Base-by-base conservation (phyloP, 2,329 filamentous ascomycete genomes). In the Colletotrichum lini region DNA sequence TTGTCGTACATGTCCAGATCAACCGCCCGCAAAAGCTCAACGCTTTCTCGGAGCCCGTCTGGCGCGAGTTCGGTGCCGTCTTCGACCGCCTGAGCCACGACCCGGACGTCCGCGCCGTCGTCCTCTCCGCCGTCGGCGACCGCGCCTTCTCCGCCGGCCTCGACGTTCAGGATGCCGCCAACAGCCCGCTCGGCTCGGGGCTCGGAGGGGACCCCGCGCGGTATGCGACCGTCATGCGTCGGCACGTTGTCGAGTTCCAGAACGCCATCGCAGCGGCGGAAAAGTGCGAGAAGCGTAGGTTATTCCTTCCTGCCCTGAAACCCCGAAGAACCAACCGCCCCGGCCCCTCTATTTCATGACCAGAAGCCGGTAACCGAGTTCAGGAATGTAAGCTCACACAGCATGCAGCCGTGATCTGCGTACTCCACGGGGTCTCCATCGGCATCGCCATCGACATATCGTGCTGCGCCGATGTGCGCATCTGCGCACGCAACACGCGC, bases 1-100 rank as follows among this genome's bases (percentile, higher is more conserved):
- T 91, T 84, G 92, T 98, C 59, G 93, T 92, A n/a, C 94, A 97
- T 80, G 93, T 98, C 70, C 92, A 98, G 83, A 97, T 97, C 83
- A 95, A 97, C 84, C 90, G 95, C 1, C 90, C 95, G 1, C 82
- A 90, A 75, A 98, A 97, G 84, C 85, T 98, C 80, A 98, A 98
- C 81, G 91, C 95, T 74, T 98, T 98, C 81, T 88, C 90, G 75
- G 91, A 94, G 80, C 84, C 89, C 65, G 96, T 98, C 91, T 98
- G 95, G 94, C 84, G 92, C 64, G 94, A 97, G 84, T 87, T 98
- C 73, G 89, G 91, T 66, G 78, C 81, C 15, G 86, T 97, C 75
- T 96, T 98, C 84, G 82, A 85, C 67, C 86, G 88, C 72, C 89
- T 98, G 72, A 95, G 93, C 52, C 79, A 83, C 72, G 92, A 95